Evolutionary conservation across 768 basidiomycete species (phyloP).

Genomic region (Russula virescens): DNA sequence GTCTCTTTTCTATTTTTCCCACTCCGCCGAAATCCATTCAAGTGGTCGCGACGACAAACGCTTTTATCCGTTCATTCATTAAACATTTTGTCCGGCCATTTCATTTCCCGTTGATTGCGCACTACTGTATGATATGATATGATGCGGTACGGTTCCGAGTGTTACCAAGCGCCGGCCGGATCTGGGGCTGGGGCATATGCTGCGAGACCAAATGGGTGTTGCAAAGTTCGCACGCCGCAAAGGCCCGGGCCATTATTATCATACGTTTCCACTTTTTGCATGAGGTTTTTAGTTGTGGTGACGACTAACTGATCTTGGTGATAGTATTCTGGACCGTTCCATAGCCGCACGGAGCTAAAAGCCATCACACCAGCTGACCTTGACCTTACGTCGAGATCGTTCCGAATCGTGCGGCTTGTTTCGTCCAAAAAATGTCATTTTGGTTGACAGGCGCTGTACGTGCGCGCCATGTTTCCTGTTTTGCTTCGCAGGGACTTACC

Average conservation of each 20-base stretch:
- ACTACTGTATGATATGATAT: too few species aligned
- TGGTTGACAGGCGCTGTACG: neutral
- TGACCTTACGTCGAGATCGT: too few species aligned
- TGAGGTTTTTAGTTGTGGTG: neutral
- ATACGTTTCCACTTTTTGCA: neutral
- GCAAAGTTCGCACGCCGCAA: slow-evolving; percentile 5
- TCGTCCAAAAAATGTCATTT: neutral
- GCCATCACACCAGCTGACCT: neutral
- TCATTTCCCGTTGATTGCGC: slow-evolving; percentile 1
- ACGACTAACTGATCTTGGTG: too few species aligned
- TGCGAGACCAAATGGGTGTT: neutral
- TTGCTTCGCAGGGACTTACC: neutral
- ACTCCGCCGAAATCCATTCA: neutral
- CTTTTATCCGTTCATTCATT: neutral
- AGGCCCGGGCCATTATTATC: neutral
- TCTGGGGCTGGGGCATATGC: too few species aligned
- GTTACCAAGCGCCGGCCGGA: neutral
- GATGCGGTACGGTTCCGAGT: neutral
- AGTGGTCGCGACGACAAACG: neutral
- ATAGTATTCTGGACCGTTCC: neutral
- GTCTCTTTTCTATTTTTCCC: neutral
- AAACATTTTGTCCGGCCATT: neutral
- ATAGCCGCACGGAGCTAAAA: neutral
- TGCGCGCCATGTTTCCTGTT: neutral
- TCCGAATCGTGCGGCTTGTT: neutral